Percentiles rank a stretch among this genome's conserved stretches.
Evolutionary conservation across 768 basidiomycete species (phyloP).

Genomic region (Tephrocybe rancida): DNA sequence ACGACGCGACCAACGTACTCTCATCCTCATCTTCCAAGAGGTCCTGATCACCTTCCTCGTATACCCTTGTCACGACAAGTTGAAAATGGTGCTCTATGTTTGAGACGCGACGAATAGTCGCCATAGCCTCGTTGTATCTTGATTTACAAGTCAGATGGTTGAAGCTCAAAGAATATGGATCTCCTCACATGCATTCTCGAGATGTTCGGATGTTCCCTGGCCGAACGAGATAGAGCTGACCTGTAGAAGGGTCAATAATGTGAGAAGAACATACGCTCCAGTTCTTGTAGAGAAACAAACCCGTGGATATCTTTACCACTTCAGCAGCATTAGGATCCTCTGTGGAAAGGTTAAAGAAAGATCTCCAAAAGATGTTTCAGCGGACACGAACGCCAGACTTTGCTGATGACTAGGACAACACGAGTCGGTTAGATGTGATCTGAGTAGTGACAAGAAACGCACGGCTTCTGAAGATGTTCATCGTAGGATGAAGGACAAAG

Average conservation of each 20-base stretch:
- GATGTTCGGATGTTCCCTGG: conserved; percentile 90
- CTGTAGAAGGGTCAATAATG: conserved; percentile 21
- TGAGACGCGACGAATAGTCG: conserved; percentile 85
- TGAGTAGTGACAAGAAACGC: conserved; percentile 32
- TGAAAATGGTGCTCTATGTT: conserved; percentile 81
- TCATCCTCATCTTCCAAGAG: conserved; percentile 93
- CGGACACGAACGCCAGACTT: conserved; percentile 87
- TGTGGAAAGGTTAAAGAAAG: conserved; percentile 37
- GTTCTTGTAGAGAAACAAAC: conserved; percentile 17
- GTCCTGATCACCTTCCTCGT: conserved; percentile 96
- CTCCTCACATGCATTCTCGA: conserved; percentile 93
- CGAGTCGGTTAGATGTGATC: conserved; percentile 13
- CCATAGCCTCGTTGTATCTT: conserved; percentile 96
- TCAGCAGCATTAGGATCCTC: conserved; percentile 95
- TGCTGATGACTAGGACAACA: conserved; percentile 68
- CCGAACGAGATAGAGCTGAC: conserved; percentile 88
- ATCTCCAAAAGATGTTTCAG: conserved; percentile 15
- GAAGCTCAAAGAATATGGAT: neutral
- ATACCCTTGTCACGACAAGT: conserved; percentile 94
- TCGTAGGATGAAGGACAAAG: conserved; percentile 32
- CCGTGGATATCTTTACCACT: conserved; percentile 91
- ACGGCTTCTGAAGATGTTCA: conserved; percentile 89
- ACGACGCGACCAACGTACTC: conserved; percentile 44
- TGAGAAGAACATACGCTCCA: neutral
- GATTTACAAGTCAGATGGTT: conserved; percentile 6